Conservation (phyloP, 441 rosid genomes). For the Viola pubescens region DNA sequence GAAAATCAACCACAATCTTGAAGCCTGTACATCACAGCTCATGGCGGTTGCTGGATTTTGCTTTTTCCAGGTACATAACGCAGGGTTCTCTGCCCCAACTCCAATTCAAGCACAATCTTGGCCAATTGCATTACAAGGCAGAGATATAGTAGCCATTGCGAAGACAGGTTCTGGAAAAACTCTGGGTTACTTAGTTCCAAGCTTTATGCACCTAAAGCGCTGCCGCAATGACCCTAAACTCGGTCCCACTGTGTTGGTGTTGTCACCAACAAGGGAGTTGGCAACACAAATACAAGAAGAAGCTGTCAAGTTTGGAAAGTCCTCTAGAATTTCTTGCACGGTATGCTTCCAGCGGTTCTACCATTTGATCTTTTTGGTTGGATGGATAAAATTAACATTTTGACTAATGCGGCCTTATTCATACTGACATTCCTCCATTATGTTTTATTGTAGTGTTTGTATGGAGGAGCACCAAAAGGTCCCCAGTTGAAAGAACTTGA, state of each 20-base stretch:
- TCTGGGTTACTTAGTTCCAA: conserved; percentile 86
- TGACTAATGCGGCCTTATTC: neutral
- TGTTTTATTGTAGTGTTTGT: conserved; percentile 58
- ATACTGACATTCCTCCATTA: neutral
- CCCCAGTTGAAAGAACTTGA: conserved; percentile 89
- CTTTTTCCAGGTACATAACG: conserved; percentile 77
- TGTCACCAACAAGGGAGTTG: conserved; percentile 98
- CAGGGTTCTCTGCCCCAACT: conserved; percentile 94
- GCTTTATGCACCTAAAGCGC: conserved; percentile 75
- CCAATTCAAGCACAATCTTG: conserved; percentile 99
- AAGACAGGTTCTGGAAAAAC: conserved; percentile 99
- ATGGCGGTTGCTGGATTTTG: conserved; percentile 47
- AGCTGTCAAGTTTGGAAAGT: conserved; percentile 85
- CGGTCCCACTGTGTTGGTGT: conserved; percentile 92
- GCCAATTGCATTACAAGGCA: conserved; percentile 89
- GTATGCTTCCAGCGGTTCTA: conserved; percentile 32
- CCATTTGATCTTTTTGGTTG: neutral
- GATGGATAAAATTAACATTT: neutral
- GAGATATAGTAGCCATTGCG: conserved; percentile 96
- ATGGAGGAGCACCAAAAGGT: conserved; percentile 98
- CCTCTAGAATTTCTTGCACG: conserved; percentile 82
- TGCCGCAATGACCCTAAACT: conserved; percentile 49
- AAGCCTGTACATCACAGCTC: conserved; percentile 45
- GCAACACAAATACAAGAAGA: conserved; percentile 97
- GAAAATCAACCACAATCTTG: conserved; percentile 31